Evolutionary conservation across 805 yeast species (phyloP).

Genomic region (Candida gorgasii): DNA sequence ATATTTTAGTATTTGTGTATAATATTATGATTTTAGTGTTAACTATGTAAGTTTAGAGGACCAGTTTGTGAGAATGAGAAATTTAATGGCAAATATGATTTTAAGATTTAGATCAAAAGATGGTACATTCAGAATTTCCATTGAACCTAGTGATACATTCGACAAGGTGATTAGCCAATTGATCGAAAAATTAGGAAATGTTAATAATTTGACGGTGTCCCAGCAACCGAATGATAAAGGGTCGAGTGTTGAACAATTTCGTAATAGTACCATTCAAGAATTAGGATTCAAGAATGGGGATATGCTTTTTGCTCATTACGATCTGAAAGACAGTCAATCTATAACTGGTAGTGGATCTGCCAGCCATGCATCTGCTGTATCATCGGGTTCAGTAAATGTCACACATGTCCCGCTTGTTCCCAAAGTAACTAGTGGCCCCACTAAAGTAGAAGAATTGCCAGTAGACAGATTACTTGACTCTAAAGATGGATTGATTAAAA

Average conservation of each 20-base stretch:
- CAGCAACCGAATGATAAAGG: constrained; percentile 48
- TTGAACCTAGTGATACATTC: constrained; percentile 48
- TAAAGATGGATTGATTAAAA: constrained; percentile 68
- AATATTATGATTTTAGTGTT: too few species aligned
- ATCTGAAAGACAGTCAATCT: constrained; percentile 15
- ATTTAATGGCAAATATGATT: constrained; percentile 22
- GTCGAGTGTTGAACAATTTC: constrained; percentile 36
- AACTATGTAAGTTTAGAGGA: too few species aligned
- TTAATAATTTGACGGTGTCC: constrained; percentile 39
- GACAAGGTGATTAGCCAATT: constrained; percentile 44
- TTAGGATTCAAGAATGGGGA: constrained; percentile 61
- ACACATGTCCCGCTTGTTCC: background rate
- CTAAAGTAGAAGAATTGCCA: constrained; percentile 46
- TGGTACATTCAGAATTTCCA: constrained; percentile 73
- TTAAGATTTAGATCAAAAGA: constrained; percentile 81
- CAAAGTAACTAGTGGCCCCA: constrained; percentile 1
- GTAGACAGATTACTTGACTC: constrained; percentile 69
- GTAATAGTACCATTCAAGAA: constrained; percentile 37
- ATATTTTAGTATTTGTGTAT: too few species aligned
- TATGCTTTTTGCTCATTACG: constrained; percentile 48
- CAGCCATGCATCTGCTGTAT: background rate
- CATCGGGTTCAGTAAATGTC: background rate
- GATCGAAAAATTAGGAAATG: constrained; percentile 22
- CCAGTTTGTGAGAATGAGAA: background rate
- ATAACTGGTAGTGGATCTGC: background rate